A percentile compares a stretch with the other conserved stretches of the same genome.
These are phyloP conservation scores for Camellia granthamiana DNA, from an alignment of 148 eudicot genomes.

Conservation along the genomic window DNA sequence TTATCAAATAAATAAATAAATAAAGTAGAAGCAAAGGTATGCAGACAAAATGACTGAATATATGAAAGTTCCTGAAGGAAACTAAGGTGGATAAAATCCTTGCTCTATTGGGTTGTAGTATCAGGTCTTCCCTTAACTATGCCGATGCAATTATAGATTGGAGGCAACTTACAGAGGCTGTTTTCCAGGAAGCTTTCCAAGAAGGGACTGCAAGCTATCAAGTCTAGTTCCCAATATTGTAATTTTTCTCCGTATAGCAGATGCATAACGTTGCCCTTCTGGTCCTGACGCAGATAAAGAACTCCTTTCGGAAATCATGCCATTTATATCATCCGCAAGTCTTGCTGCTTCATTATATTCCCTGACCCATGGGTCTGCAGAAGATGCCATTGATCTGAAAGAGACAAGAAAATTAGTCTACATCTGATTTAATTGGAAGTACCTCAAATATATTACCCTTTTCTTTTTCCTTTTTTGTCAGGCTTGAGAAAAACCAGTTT, in stretches of 20 bases:
- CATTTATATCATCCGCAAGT: conserved; percentile 70
- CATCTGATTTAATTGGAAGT: neutral
- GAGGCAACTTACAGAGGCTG: conserved; percentile 56
- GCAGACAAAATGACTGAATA: neutral
- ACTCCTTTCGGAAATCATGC: conserved; percentile 74
- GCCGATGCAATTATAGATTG: neutral
- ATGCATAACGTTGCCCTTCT: conserved; percentile 71
- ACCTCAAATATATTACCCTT: neutral
- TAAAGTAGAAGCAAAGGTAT: neutral
- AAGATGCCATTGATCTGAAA: conserved; percentile 57
- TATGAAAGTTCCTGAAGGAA: neutral
- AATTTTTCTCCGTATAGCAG: conserved; percentile 73
- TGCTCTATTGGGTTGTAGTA: neutral
- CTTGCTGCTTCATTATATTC: conserved; percentile 81
- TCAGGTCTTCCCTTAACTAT: neutral
- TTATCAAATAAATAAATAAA: neutral
- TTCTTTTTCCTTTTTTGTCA: neutral
- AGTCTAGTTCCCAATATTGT: conserved; percentile 89
- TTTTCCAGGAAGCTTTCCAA: conserved; percentile 66
- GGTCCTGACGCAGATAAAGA: conserved; percentile 53
- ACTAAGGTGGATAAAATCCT: neutral
- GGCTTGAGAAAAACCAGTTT: neutral
- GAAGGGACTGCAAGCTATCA: conserved; percentile 69
- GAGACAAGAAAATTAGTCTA: neutral
- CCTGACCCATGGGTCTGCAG: conserved; percentile 70